Base-by-base conservation (phyloP, 208 protist genomes). In the Naegleria fowleri region DNA sequence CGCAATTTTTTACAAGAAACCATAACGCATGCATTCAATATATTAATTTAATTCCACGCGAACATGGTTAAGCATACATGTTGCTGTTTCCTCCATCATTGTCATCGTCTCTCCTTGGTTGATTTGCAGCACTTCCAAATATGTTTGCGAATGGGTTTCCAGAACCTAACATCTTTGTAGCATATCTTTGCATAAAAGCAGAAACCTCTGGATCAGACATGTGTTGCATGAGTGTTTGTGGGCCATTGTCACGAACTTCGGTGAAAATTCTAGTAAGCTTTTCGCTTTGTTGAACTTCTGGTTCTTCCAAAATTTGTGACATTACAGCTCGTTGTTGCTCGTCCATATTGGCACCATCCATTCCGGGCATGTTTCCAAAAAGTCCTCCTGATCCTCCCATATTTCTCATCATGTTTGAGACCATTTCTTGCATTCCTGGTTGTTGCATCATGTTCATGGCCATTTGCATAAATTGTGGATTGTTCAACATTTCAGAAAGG, bases 361-460 rank as follows among this genome's bases (percentile, higher is more conserved):
- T 58, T 38, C 85, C 85, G 6, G 19, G 41, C 9, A 29, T 9
- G 7, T 19, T 11, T 6, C 36, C 55, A 29, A 29, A 15, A 67
- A 67, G 6, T 22, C 55, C 55, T 15, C 55, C 55, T 67, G 55
- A 2, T 22, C 19, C 19, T 38, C 85, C 85, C 83, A 86, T 86
- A 48, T 86, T 86, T 58, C n/a, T 11, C 85, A 88, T 88, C 85
- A 88, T 88, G n/a, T 88, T 88, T 11, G 11, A n/a, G 0, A 88
- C 29, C 85, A 88, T 88, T 58, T 51, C 39, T 58, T 88, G 85
- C 43, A 88, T 58, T n/a, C 43, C 85, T 39, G 85, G 85, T 88
- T 58, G 85, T 58, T 88, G 85, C 85, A 88, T 88, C 85, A 88
- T 58, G 16, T 88, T 33, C 41, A 58, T 88, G 0, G 43, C 85